phyloP scores from a whole-genome alignment of 345 rosid species.

The Psidium friedrichsthalianum region DNA sequence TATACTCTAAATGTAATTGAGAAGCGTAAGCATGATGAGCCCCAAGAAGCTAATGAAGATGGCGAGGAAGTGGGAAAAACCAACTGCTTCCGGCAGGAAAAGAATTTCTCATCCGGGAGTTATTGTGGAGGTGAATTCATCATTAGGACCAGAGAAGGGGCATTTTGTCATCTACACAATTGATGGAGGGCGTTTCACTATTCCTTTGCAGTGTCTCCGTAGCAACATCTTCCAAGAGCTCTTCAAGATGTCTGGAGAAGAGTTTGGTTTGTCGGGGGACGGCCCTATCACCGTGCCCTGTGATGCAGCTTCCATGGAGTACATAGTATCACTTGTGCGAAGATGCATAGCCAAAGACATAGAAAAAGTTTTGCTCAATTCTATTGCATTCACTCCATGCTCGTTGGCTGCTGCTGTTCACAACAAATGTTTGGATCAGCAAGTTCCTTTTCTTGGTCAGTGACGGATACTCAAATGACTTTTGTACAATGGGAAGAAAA shows the following conservation, averaged over 20 bases:
- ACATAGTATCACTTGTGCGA: neutral
- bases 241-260: constrained; percentile 4
- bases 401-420: neutral
- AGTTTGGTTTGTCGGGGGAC: constrained; percentile 1
- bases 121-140: neutral
- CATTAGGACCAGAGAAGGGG: neutral
- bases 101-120: neutral
- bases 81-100: neutral
- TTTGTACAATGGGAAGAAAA: too few relatives aligned
- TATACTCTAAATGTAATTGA: too few relatives aligned
- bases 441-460: too few relatives aligned
- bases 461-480: too few relatives aligned
- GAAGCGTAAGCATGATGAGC: too few relatives aligned
- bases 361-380: constrained; percentile 1
- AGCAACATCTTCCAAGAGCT: constrained; percentile 1
- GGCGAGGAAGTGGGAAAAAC: neutral
- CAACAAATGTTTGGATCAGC: too few relatives aligned
- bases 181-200: neutral
- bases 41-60: neutral
- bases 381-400: neutral
- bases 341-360: neutral
- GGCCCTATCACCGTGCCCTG: constrained; percentile 11
- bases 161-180: neutral
- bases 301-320: constrained; percentile 10
- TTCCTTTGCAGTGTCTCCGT: neutral